Evolutionary conservation across 2,329 filamentous ascomycete species (phyloP), one percentile per base, ranked within the genome.

Genomic region (Exophiala lecanii-corni): DNA sequence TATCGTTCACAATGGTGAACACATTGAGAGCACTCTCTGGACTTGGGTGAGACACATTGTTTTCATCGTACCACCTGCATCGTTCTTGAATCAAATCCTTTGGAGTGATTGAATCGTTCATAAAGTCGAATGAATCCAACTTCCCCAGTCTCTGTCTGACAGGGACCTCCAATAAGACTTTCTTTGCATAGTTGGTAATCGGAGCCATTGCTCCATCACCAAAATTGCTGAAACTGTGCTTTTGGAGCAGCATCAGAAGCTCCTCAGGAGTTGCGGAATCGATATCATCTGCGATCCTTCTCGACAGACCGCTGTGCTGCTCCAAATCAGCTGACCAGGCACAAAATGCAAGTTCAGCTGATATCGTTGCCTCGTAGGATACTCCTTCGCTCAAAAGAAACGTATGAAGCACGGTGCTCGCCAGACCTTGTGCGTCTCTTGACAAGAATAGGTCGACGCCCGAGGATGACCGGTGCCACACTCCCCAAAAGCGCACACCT

Each of bases 401-500:
- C 2, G 69, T 70, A 44, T 73, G 70, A 7, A 73, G 46, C 3
- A 72, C 55, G 5, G 66, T 68, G 12, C 67, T 63, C 15, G 60
- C 56, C 5, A 71, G 48, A 36, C 69, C 69, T n/a, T 62, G 59
- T 2, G 63, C 63, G 28, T 68, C 69, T 36, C 67, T 65, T 3
- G 70, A 73, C 10, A 69, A 57, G 36, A 63, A 73, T 12, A 68
- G 61, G 30, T 67, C 62, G 4, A 63, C 61, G 2, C 49, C 40
- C n/a, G 64, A 60, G 1, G 49, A 39, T 19, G 63, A 59, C 34
- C 59, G 51, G 31, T 64, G 58, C 33, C 62, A 66, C 6, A 69
- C 64, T 12, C 60, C 61, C 66, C 66, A 69, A 43, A 69, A 67
- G 7, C 65, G 65, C 32, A 57, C 52, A 17, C 65, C 59, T 2